Evolutionary conservation across 2,329 filamentous ascomycete species (phyloP).

Genomic region (Colletotrichum incanum): DNA sequence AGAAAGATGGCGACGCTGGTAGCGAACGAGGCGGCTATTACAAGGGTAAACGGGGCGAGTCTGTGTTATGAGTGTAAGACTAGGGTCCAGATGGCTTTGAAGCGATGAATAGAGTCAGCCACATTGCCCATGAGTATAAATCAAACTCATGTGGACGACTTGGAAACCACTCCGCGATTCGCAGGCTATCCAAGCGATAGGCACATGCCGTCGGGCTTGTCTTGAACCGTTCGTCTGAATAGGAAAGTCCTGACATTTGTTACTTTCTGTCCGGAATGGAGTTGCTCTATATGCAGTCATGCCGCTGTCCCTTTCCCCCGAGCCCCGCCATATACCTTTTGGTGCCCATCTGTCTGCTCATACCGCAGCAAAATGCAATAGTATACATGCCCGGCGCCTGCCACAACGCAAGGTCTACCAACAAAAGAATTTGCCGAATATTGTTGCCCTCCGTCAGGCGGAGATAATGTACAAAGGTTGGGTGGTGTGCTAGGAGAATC

Average conservation of each 20-base stretch:
- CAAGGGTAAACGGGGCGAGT: slow-evolving; percentile 31
- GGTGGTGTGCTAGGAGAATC: slow-evolving; percentile 11
- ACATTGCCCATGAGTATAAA: neutral
- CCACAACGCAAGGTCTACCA: slow-evolving; percentile 1
- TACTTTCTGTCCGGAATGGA: slow-evolving; percentile 21
- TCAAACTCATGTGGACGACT: neutral
- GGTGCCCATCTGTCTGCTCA: slow-evolving; percentile 29
- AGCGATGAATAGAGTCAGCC: neutral
- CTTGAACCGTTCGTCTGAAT: neutral
- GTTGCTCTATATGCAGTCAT: slow-evolving; percentile 26
- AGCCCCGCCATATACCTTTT: slow-evolving; percentile 24
- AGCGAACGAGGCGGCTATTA: slow-evolving; percentile 35
- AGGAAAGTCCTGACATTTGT: slow-evolving; percentile 21
- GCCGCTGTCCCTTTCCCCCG: slow-evolving; percentile 7
- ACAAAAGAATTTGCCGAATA: neutral
- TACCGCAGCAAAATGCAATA: slow-evolving; percentile 23
- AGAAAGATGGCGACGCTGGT: slow-evolving; percentile 28
- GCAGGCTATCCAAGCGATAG: neutral
- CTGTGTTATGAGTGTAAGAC: slow-evolving; percentile 41
- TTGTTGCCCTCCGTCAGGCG: slow-evolving; percentile 6
- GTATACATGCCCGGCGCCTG: slow-evolving; percentile 26
- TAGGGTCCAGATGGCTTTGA: slow-evolving; percentile 31
- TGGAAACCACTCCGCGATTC: too few species aligned
- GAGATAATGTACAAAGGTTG: slow-evolving; percentile 24
- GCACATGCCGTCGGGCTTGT: too few species aligned